Evolutionary conservation across 306 rosid genomes (phyloP).

Genomic region (Quercus bicolor): DNA sequence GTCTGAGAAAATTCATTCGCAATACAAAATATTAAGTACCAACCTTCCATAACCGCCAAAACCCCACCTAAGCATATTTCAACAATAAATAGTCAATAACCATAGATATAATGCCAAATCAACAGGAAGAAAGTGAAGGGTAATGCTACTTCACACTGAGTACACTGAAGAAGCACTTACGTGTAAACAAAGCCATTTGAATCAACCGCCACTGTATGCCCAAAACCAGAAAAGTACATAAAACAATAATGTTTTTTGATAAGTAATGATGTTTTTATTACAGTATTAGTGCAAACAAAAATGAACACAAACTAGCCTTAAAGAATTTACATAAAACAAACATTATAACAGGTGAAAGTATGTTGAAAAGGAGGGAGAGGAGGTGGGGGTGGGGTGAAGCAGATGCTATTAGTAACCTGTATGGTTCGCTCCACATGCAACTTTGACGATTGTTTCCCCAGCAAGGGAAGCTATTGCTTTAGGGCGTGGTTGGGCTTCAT

Average conservation of each 20-base stretch:
- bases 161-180: constrained; percentile 47
- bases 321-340: no score
- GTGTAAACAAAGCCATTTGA: constrained; percentile 84
- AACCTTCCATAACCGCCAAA: constrained; percentile 99
- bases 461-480: constrained; percentile 77
- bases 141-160: not conserved
- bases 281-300: no score
- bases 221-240: constrained; percentile 27
- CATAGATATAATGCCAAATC: constrained; percentile 9
- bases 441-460: constrained; percentile 82
- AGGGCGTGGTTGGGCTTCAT: constrained; percentile 98
- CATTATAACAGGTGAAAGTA: not conserved
- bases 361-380: not conserved
- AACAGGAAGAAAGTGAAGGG: constrained; percentile 1
- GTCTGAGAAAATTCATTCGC: not conserved
- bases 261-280: no score
- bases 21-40: constrained; percentile 24
- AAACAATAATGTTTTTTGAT: not conserved
- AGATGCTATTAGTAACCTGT: constrained; percentile 48
- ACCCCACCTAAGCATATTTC: constrained; percentile 74
- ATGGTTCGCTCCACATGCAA: constrained; percentile 92
- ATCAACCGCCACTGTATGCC: constrained; percentile 82
- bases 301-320: no score
- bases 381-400: not conserved
- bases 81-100: constrained; percentile 12